phyloP scores from a whole-genome alignment of 352 stramenopile genomes.

The Phytophthora sp. region DNA sequence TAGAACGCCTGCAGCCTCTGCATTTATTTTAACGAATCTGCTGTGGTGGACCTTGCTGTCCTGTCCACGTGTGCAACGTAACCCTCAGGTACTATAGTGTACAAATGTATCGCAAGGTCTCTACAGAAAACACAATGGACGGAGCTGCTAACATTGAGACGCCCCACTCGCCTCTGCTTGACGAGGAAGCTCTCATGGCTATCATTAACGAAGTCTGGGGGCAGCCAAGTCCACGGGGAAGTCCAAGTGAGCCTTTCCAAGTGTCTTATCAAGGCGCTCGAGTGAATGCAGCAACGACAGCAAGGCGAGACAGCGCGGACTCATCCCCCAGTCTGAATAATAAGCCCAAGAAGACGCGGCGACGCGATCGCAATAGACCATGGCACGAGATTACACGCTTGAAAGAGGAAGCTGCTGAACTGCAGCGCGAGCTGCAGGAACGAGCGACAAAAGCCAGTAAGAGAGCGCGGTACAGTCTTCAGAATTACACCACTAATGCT shows the following conservation, averaged over 20 bases:
- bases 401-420: neutral
- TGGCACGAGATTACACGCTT: conserved; percentile 1
- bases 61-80: too few relatives aligned
- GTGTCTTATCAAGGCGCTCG: too few relatives aligned
- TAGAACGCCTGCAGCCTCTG: too few relatives aligned
- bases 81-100: too few relatives aligned
- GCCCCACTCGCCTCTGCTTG: too few relatives aligned
- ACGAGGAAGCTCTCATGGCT: too few relatives aligned
- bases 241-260: too few relatives aligned
- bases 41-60: too few relatives aligned
- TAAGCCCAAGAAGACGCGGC: neutral
- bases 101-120: too few relatives aligned
- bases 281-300: neutral
- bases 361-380: conserved; percentile 1
- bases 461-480: neutral
- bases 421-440: neutral
- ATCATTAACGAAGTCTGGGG: neutral
- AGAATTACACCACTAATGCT: neutral
- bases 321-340: neutral
- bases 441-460: neutral
- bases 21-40: too few relatives aligned
- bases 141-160: too few relatives aligned
- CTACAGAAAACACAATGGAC: too few relatives aligned
- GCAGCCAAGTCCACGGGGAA: neutral
- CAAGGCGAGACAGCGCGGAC: neutral